A percentile compares a stretch with the other conserved stretches of the same genome.
phyloP scores from a whole-genome alignment of 2,329 filamentous ascomycete genomes.

The Exophiala sideris region DNA sequence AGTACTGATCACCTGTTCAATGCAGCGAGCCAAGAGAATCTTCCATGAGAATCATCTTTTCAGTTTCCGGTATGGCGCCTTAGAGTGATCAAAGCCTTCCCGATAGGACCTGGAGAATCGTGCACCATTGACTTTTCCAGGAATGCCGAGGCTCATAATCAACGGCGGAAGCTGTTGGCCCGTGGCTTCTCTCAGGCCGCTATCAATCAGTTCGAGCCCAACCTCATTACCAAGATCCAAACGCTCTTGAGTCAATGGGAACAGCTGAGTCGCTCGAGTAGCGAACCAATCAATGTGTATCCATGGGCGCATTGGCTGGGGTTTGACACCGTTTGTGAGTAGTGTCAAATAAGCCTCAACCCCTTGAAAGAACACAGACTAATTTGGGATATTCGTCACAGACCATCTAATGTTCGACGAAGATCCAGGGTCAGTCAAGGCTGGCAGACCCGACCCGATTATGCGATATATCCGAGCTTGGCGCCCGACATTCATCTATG shows the following conservation, averaged over 20 bases:
- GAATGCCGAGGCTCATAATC: slow-evolving; percentile 13
- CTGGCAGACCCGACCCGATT: slow-evolving; percentile 3
- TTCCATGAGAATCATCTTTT: slow-evolving; percentile 15
- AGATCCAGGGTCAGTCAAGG: slow-evolving; percentile 11
- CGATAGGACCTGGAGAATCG: not conserved
- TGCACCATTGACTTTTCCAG: not conserved
- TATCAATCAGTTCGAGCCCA: slow-evolving; percentile 10
- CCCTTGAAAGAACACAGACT: not conserved
- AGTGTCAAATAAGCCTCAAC: not conserved
- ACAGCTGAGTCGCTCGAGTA: not conserved
- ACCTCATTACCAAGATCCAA: slow-evolving; percentile 6
- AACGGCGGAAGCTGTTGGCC: slow-evolving; percentile 13
- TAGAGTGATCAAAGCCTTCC: not conserved
- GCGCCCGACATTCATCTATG: slow-evolving; percentile 15
- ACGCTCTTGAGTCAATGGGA: slow-evolving; percentile 10
- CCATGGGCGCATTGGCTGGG: slow-evolving; percentile 19
- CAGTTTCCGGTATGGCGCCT: slow-evolving; percentile 5
- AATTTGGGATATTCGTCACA: not conserved
- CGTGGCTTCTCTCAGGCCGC: slow-evolving; percentile 15
- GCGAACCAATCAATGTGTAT: slow-evolving; percentile 8
- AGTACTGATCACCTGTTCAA: not conserved
- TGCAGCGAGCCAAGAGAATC: slow-evolving; percentile 11
- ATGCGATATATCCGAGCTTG: slow-evolving; percentile 11
- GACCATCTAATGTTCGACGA: slow-evolving; percentile 18
- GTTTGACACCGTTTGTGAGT: slow-evolving; percentile 14